Percentiles rank a stretch among this genome's conserved stretches.
Conservation (phyloP, 2,329 filamentous ascomycete species). For the Aspergillus ustus region DNA sequence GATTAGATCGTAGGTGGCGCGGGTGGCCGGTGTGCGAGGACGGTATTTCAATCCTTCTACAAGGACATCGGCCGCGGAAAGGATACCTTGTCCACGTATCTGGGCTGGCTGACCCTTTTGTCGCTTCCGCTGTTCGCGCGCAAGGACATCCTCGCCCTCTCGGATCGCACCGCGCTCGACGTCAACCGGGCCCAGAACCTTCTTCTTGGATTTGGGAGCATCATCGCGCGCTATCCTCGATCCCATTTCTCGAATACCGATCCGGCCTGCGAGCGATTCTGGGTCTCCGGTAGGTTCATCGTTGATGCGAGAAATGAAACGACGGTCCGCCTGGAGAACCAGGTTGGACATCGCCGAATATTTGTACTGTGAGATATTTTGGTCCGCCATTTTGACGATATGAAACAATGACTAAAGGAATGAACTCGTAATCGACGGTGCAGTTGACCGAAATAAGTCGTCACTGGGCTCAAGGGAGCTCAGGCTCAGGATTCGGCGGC, state of each 20-base stretch:
- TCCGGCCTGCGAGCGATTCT: slow-evolving; percentile 91
- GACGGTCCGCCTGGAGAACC: slow-evolving; percentile 98
- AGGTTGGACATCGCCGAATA: slow-evolving; percentile 99
- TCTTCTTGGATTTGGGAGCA: slow-evolving; percentile 81
- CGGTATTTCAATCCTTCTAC: slow-evolving; percentile 92
- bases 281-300: slow-evolving; percentile 97
- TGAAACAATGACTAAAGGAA: slow-evolving; percentile 1
- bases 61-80: slow-evolving; percentile 81
- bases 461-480: slow-evolving; percentile 38
- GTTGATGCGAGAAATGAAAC: slow-evolving; percentile 87
- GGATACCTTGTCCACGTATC: slow-evolving; percentile 73
- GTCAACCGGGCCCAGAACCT: slow-evolving; percentile 65
- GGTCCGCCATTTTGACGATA: slow-evolving; percentile 66
- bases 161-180: slow-evolving; percentile 75
- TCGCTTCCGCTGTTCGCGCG: slow-evolving; percentile 83
- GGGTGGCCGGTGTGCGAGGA: slow-evolving; percentile 86
- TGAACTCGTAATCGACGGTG: slow-evolving; percentile 27
- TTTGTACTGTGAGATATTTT: slow-evolving; percentile 91
- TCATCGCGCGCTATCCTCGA: slow-evolving; percentile 77
- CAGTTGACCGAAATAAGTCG: slow-evolving; percentile 31
- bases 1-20: slow-evolving; percentile 92
- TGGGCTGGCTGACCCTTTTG: slow-evolving; percentile 75
- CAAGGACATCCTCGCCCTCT: slow-evolving; percentile 82
- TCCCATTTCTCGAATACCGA: slow-evolving; percentile 95
- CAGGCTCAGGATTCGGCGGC: slow-evolving; percentile 37